Conservation (phyloP, 108 stramenopile species). For the Mayamaea pseudoterrestris region DNA sequence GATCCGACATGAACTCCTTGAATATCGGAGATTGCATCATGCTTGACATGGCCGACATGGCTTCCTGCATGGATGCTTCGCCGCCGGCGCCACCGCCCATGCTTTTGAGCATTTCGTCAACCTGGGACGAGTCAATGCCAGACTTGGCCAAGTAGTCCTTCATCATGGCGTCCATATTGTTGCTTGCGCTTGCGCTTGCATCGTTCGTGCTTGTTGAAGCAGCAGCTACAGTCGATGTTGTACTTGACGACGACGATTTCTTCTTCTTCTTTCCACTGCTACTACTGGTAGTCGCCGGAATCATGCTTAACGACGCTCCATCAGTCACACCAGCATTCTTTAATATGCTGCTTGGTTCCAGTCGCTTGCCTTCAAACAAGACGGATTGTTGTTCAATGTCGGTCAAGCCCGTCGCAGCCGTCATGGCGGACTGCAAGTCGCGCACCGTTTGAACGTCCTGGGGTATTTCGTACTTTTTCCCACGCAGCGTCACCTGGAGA, state of each 20-base stretch:
- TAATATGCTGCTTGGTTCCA: slow-evolving; percentile 16
- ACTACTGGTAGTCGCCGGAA: slow-evolving; percentile 22
- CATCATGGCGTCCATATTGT: slow-evolving; percentile 6
- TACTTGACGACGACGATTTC: slow-evolving; percentile 3
- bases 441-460: slow-evolving; percentile 25
- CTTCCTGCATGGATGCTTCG: slow-evolving; percentile 28
- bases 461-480: slow-evolving; percentile 52
- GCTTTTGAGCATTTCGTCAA: slow-evolving; percentile 39
- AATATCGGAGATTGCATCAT: slow-evolving; percentile 72
- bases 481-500: slow-evolving; percentile 34
- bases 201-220: slow-evolving; percentile 8
- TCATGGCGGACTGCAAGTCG: slow-evolving; percentile 27
- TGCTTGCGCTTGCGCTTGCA: slow-evolving; percentile 11
- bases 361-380: slow-evolving; percentile 35
- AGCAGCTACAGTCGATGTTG: no score
- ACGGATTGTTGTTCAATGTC: slow-evolving; percentile 26
- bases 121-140: slow-evolving; percentile 23
- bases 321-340: slow-evolving; percentile 33
- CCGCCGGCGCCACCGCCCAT: slow-evolving; percentile 25
- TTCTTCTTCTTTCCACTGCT: slow-evolving; percentile 13
- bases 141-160: slow-evolving; percentile 35
- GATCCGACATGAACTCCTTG: slow-evolving; percentile 61
- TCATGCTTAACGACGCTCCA: slow-evolving; percentile 38
- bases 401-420: slow-evolving; percentile 23
- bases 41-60: slow-evolving; percentile 27